These are phyloP conservation scores for Pulveroboletus sp. DNA, from an alignment of 768 basidiomycete species.

Conservation along the genomic window DNA sequence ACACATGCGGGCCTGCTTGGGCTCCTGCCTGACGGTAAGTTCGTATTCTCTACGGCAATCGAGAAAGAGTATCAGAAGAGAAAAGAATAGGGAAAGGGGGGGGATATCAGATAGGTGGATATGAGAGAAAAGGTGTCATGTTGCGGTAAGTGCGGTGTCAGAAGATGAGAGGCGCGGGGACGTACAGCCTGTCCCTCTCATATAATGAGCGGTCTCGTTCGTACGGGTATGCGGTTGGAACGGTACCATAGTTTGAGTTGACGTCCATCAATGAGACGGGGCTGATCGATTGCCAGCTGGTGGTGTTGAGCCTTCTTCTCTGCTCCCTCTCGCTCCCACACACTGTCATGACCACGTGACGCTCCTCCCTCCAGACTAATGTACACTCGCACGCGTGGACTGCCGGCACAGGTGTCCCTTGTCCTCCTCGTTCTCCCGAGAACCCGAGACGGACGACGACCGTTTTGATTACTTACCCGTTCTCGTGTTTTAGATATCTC, in stretches of 20 bases:
- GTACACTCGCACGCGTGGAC: background rate
- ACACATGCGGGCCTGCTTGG: slow-evolving; percentile 89
- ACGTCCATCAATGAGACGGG: slow-evolving; percentile 19
- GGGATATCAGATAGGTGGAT: slow-evolving; percentile 14
- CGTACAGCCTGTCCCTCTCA: slow-evolving; percentile 37
- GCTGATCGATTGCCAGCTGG: slow-evolving; percentile 12
- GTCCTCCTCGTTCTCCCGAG: no score
- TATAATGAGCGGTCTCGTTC: slow-evolving; percentile 25
- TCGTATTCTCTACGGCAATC: slow-evolving; percentile 66
- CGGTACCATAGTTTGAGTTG: slow-evolving; percentile 21
- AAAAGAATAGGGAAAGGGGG: background rate
- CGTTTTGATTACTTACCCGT: no score
- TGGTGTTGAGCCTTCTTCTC: background rate
- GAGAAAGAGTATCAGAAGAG: slow-evolving; percentile 4
- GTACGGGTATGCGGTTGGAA: slow-evolving; percentile 26
- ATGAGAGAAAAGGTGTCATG: slow-evolving; percentile 1
- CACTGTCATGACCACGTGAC: slow-evolving; percentile 15
- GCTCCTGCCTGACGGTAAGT: slow-evolving; percentile 82
- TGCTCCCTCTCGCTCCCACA: slow-evolving; percentile 6
- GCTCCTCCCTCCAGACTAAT: background rate
- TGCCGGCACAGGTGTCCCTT: no score
- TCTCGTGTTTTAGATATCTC: no score
- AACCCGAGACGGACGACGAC: no score
- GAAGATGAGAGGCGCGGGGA: slow-evolving; percentile 8
- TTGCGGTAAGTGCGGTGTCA: background rate